phyloP scores from a whole-genome alignment of 331 rosid species.

The Malus hybrid region DNA sequence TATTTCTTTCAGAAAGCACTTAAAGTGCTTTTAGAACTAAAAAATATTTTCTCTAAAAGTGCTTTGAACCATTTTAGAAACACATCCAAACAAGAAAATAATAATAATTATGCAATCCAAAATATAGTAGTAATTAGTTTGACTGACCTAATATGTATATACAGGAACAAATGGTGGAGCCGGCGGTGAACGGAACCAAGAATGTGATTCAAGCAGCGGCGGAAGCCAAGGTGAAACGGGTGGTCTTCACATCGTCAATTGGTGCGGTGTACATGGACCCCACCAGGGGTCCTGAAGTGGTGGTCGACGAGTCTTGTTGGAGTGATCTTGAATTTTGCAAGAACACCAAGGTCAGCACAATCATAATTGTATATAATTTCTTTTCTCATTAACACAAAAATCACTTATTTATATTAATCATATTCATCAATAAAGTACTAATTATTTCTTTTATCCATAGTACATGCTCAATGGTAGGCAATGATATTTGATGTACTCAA shows the following conservation, averaged over 20 bases:
- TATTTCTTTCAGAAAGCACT: too few species aligned
- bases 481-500: too few species aligned
- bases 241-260: slow-evolving; percentile 90
- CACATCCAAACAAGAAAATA: too few species aligned
- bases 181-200: slow-evolving; percentile 75
- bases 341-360: slow-evolving; percentile 58
- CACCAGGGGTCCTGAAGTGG: slow-evolving; percentile 44
- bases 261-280: slow-evolving; percentile 95
- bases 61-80: too few species aligned
- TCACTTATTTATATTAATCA: not conserved
- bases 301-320: slow-evolving; percentile 89
- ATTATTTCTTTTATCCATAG: too few species aligned
- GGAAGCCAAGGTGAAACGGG: slow-evolving; percentile 65
- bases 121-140: not conserved
- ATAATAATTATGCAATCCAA: not conserved
- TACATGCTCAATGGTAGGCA: too few species aligned
- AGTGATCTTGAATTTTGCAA: slow-evolving; percentile 88
- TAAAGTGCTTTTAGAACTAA: too few species aligned
- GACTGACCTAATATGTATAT: not conserved
- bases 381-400: not conserved
- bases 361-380: not conserved
- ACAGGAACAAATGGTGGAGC: slow-evolving; percentile 87
- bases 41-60: too few species aligned
- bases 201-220: slow-evolving; percentile 67
- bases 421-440: not conserved